Evolutionary conservation across 768 basidiomycete genomes (phyloP), one percentile per base, ranked within the genome.

Genomic region (Rhizopogon rudus): DNA sequence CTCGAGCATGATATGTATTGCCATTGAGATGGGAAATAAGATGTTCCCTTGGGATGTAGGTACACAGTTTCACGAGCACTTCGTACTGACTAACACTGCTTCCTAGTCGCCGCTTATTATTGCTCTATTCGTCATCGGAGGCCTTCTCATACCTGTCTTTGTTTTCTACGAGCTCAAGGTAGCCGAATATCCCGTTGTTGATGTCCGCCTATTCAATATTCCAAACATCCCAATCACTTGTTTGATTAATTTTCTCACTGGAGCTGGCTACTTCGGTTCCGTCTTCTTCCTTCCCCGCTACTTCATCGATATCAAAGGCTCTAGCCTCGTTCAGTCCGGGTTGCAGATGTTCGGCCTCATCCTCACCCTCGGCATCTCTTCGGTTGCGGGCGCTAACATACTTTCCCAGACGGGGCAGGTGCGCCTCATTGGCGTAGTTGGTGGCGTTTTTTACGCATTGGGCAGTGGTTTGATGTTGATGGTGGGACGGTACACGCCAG

Each of bases 241-340:
- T 53, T 60, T 73, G 52, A 70, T 72, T 59, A 73, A 72, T 50
- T 73, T 71, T 57, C 67, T 71, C 45, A 72, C 70, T 0, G 70
- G 72, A 43, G 72, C 72, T 13, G 71, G 70, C 17, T 73, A 71
- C 58, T 73, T 71, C 52, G 70, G 71, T 8, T 61, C 63, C 13
- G 70, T 73, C 54, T 71, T 73, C 57, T 71, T 73, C 58, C 64
- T 71, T 25, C 70, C 70, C n/a, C 72, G 69, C 40, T 71, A 73
- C 56, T 73, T 71, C 46, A 73, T 73, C 58, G 71, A 73, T 49
- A 54, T 71, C 58, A 71, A 70, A 39, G 60, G 65, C 16, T 73
- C 70, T 35, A 61, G 51, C 49, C 54, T 73, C 44, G 64, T 73
- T 40, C 62, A 54, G 35, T 70, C 70, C 0, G 70, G 70, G n/a